Evolutionary conservation across 2,329 filamentous ascomycete genomes (phyloP).

Genomic region (Aspergillus unguis): DNA sequence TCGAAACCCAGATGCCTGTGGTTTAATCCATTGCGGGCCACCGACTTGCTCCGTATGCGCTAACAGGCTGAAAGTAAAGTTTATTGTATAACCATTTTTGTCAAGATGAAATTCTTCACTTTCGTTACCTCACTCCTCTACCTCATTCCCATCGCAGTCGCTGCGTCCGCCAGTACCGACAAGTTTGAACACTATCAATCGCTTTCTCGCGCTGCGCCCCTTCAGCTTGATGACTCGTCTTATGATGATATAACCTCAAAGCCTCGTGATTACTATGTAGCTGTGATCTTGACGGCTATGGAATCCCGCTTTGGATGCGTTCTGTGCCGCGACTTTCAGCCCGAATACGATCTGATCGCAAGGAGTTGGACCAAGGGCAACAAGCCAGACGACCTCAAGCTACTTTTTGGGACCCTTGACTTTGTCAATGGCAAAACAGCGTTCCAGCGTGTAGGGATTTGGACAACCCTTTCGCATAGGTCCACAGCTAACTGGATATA

Average conservation of each 20-base stretch:
- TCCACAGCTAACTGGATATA: conserved; percentile 40
- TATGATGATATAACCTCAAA: conserved; percentile 73
- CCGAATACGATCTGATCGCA: conserved; percentile 84
- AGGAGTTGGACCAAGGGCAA: conserved; percentile 87
- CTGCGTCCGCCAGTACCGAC: conserved; percentile 58
- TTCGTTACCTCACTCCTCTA: conserved; percentile 41
- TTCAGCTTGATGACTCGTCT: conserved; percentile 73
- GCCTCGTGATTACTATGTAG: conserved; percentile 79
- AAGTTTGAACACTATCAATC: conserved; percentile 69
- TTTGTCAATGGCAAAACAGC: conserved; percentile 78
- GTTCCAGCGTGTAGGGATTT: conserved; percentile 72
- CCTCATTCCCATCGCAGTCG: conserved; percentile 26
- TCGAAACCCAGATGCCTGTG: neutral
- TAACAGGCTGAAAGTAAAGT: neutral
- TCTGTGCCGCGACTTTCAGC: conserved; percentile 85
- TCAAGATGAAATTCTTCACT: conserved; percentile 34
- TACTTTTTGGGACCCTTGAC: conserved; percentile 82
- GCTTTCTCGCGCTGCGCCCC: conserved; percentile 63
- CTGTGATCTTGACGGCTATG: conserved; percentile 80
- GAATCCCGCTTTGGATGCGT: conserved; percentile 79
- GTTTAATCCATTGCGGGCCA: conserved; percentile 2
- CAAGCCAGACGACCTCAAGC: conserved; percentile 50
- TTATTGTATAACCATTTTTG: conserved; percentile 6
- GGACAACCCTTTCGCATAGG: neutral
- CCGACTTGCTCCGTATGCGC: neutral